Conservation (phyloP, 305 asterid genomes). For the Fraxinus latifolia region DNA sequence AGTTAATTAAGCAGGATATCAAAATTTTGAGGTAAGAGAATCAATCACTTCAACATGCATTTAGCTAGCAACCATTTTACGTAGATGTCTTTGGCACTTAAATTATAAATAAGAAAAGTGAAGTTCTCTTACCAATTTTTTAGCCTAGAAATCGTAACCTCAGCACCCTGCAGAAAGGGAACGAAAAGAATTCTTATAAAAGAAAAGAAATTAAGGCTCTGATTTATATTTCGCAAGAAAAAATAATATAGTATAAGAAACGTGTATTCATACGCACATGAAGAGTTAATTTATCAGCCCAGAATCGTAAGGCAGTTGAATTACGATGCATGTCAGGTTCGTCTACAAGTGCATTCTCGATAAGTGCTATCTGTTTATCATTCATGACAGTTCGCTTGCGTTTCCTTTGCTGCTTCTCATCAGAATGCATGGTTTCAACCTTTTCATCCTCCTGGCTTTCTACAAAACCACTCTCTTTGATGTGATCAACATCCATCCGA, state of each 20-base stretch:
- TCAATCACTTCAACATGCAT: constrained; percentile 7
- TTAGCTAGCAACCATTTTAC: background rate
- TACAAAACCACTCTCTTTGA: constrained; percentile 46
- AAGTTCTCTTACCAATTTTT: constrained; percentile 74
- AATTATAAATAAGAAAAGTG: constrained; percentile 11
- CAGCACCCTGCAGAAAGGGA: constrained; percentile 74
- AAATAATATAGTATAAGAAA: background rate
- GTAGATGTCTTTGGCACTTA: background rate
- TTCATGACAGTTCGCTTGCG: constrained; percentile 94
- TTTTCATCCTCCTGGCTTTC: constrained; percentile 62
- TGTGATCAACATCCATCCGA: constrained; percentile 47
- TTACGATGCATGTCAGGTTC: constrained; percentile 98
- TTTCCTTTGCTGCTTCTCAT: constrained; percentile 81
- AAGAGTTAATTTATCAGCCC: constrained; percentile 81
- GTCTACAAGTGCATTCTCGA: constrained; percentile 68
- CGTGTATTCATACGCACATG: constrained; percentile 47
- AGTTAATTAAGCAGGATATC: background rate
- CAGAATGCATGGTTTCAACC: constrained; percentile 53
- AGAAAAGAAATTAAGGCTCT: constrained; percentile 6
- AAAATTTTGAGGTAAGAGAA: background rate
- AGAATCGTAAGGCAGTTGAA: constrained; percentile 45
- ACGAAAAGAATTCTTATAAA: background rate
- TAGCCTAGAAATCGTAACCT: constrained; percentile 84
- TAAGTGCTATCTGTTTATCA: constrained; percentile 67
- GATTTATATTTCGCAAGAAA: background rate